Base-by-base conservation (phyloP, 805 yeast species). In the Nakazawaea populi region DNA sequence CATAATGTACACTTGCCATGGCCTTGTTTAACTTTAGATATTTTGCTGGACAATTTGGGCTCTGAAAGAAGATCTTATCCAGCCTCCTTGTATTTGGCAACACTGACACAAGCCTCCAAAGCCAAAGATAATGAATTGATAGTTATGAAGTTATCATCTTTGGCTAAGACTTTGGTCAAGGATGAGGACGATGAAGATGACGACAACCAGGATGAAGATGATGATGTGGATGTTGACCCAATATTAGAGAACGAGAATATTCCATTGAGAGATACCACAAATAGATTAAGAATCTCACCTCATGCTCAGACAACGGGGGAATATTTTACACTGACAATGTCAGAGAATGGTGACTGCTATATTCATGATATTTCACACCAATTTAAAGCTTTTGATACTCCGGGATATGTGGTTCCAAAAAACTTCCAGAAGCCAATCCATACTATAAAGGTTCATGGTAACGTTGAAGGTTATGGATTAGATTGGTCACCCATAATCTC, bases 401-500 rank as follows among this genome's bases (percentile, higher is more conserved):
- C 98, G 4, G 98, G 98, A 5, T 85, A 76, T 60, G 74, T 78
- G 59, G 80, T 92, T 56, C 87, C 95, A 47, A 91, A 90, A 64
- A 69, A 77, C 14, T 78, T 83, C 55, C 89, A 86, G 64, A 80
- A 83, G 65, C 96, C 98, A 18, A 63, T 82, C 9, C 91, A 90
- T 69, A 89, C 96, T 6, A 74, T 94, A 53, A 80, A 80, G 61
- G 76, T 71, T 56, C 99, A 94, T 65, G 97, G 97, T 28, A 85
- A 85, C 57, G 96, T 88, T n/a, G 99, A 94, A 71, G 98, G 99
- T 36, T 94, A 89, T 62, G 99, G 97, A 12, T 67, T 94, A 43
- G 99, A 92, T 68, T 94, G 99, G 99, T 88, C 96, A 1, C 96
- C 97, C 42, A 71, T 86, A 56, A 79, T 83, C 54, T 77, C 76